Conservation (phyloP, 768 basidiomycete species). For the Tricholoma flavovirens region DNA sequence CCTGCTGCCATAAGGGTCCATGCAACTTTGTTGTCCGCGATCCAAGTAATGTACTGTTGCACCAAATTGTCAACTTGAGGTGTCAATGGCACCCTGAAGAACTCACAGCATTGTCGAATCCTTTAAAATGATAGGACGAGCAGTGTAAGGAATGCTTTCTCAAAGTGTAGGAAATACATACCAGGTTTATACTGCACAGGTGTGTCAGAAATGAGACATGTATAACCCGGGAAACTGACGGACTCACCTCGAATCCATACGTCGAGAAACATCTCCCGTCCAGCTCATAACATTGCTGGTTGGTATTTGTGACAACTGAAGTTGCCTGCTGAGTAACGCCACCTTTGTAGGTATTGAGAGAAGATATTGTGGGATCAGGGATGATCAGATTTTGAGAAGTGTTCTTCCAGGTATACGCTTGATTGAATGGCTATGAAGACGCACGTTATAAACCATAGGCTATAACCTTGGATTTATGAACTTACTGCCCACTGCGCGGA, state of each 20-base stretch:
- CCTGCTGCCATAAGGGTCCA: slow-evolving; percentile 76
- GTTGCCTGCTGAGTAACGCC: slow-evolving; percentile 74
- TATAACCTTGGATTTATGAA: slow-evolving; percentile 7
- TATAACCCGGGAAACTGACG: background rate
- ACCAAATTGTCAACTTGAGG: background rate
- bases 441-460: background rate
- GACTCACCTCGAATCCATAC: slow-evolving; percentile 72
- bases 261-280: slow-evolving; percentile 54
- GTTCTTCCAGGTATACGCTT: slow-evolving; percentile 64
- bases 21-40: slow-evolving; percentile 55
- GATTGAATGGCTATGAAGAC: slow-evolving; percentile 61
- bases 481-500: slow-evolving; percentile 78
- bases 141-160: background rate
- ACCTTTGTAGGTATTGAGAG: slow-evolving; percentile 62
- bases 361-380: slow-evolving; percentile 44
- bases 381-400: slow-evolving; percentile 55
- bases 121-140: slow-evolving; percentile 19
- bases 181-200: slow-evolving; percentile 36
- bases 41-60: slow-evolving; percentile 86
- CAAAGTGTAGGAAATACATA: slow-evolving; percentile 12
- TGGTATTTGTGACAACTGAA: slow-evolving; percentile 62
- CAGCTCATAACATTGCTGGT: slow-evolving; percentile 65
- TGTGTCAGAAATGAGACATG: background rate
- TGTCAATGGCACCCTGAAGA: background rate
- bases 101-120: slow-evolving; percentile 62